Evolutionary conservation across 1,284 basidiomycete genomes (phyloP).

Genomic region (Trichosporon faecale): DNA sequence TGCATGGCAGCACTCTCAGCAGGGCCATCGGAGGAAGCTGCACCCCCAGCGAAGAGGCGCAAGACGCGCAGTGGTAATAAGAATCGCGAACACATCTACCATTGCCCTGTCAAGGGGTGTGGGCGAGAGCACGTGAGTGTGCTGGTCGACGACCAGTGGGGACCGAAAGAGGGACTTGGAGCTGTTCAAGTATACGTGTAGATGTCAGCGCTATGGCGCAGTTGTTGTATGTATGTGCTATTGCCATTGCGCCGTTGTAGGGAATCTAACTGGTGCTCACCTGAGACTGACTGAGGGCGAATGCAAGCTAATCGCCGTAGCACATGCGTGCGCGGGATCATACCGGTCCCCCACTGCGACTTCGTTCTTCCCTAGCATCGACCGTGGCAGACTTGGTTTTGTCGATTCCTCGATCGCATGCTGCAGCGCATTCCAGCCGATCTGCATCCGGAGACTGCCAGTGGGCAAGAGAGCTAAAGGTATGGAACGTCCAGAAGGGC

Average conservation of each 20-base stretch:
- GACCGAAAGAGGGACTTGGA: constrained; percentile 33
- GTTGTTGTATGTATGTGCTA: constrained; percentile 11
- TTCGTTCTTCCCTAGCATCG: too few relatives aligned
- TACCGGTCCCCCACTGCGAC: too few relatives aligned
- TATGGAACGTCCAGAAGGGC: too few relatives aligned
- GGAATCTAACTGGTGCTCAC: too few relatives aligned
- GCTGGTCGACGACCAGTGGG: constrained; percentile 32
- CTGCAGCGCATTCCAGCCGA: too few relatives aligned
- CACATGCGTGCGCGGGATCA: too few relatives aligned
- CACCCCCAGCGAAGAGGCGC: constrained; percentile 15
- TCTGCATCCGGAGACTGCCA: too few relatives aligned
- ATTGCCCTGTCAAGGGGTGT: constrained; percentile 41
- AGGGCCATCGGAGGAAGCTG: constrained; percentile 8
- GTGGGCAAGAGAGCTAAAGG: too few relatives aligned
- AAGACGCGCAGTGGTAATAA: background rate
- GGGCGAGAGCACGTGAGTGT: constrained; percentile 31
- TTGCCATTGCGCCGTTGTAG: background rate
- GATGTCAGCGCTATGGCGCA: background rate
- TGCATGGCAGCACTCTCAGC: constrained; percentile 35
- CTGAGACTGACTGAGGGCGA: too few relatives aligned
- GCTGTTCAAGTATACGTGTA: constrained; percentile 41
- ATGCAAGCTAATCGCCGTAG: too few relatives aligned
- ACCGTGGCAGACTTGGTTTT: too few relatives aligned
- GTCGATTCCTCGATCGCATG: too few relatives aligned
- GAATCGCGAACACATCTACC: constrained; percentile 32